A percentile compares a stretch with the other conserved stretches of the same genome.
phyloP scores from a whole-genome alignment of 148 eudicot species.

The Limonium bicolor region DNA sequence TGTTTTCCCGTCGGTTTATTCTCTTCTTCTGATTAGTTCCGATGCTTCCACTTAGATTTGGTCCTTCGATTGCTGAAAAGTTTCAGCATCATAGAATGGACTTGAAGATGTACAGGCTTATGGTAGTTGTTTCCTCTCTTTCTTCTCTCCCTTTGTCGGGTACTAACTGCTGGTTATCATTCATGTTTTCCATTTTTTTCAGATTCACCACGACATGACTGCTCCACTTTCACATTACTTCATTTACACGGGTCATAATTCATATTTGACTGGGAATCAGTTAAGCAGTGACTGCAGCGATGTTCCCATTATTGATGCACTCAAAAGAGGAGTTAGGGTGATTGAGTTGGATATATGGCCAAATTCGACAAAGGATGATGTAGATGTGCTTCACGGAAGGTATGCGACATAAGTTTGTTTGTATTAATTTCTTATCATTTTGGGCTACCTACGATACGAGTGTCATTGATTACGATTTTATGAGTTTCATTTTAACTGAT shows the following conservation, averaged over 20 bases:
- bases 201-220: conserved; percentile 82
- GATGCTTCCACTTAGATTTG: too few species aligned
- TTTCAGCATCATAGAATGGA: too few species aligned
- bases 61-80: too few species aligned
- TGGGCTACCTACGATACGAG: too few species aligned
- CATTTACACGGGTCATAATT: conserved; percentile 83
- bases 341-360: conserved; percentile 94
- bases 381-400: conserved; percentile 77
- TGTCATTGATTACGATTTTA: background rate
- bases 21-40: too few species aligned
- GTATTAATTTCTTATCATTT: background rate
- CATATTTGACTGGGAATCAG: conserved; percentile 81
- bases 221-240: conserved; percentile 79
- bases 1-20: too few species aligned
- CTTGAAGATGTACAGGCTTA: too few species aligned
- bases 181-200: conserved; percentile 2
- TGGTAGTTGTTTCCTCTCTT: background rate
- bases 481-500: background rate
- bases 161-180: background rate
- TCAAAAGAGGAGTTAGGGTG: conserved; percentile 68
- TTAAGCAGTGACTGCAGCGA: conserved; percentile 78
- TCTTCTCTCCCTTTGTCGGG: background rate
- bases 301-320: conserved; percentile 51
- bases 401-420: conserved; percentile 3
- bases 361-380: conserved; percentile 38